Conservation (phyloP, 257 asterid genomes). For the Cordia subcordata region DNA sequence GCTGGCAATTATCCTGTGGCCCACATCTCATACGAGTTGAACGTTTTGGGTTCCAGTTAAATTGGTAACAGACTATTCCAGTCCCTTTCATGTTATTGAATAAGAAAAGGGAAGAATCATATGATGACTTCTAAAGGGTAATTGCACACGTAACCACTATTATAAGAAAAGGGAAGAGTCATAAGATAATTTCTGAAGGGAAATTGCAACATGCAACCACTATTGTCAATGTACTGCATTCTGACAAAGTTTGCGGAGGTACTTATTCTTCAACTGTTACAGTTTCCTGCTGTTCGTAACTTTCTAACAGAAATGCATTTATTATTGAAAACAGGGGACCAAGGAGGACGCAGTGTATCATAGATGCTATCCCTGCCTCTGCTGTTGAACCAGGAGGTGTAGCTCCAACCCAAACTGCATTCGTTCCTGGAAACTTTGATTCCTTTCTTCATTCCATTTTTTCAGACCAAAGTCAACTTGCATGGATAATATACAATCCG, state of each 20-base stretch:
- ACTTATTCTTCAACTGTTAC: background rate
- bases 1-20: constrained; percentile 89
- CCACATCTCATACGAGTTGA: constrained; percentile 78
- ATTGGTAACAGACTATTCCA: background rate
- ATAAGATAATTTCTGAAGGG: too few species aligned
- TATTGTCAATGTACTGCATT: too few species aligned
- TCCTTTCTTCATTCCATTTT: constrained; percentile 72
- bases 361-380: constrained; percentile 78
- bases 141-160: too few species aligned
- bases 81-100: background rate
- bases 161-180: too few species aligned
- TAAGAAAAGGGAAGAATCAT: too few species aligned
- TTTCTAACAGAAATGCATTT: constrained; percentile 6
- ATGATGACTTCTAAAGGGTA: too few species aligned
- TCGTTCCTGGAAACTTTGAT: constrained; percentile 58
- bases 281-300: background rate
- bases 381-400: constrained; percentile 68
- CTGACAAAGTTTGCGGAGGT: too few species aligned
- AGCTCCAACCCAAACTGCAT: constrained; percentile 87
- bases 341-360: constrained; percentile 85
- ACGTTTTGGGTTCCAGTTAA: constrained; percentile 91
- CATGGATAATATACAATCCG: constrained; percentile 46
- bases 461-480: constrained; percentile 80
- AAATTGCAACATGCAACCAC: too few species aligned
- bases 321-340: constrained; percentile 64